Evolutionary conservation across 2,329 filamentous ascomycete species (phyloP).

Genomic region (Hypomyces rosellus): DNA sequence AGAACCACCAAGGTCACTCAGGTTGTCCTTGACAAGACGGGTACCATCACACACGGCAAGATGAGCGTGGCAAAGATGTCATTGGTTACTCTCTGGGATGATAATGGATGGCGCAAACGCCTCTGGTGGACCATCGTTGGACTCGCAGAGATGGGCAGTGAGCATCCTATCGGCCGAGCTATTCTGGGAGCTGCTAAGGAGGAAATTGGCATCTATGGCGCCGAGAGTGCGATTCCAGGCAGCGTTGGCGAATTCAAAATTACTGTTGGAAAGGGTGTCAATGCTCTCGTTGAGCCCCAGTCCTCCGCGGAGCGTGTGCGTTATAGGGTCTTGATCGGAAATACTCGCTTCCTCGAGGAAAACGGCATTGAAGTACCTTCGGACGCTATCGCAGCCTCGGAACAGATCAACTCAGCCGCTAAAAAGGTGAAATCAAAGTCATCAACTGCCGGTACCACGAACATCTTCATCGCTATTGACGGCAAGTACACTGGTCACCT

Average conservation of each 20-base stretch:
- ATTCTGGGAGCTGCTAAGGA: slow-evolving; percentile 69
- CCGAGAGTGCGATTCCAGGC: slow-evolving; percentile 72
- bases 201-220: slow-evolving; percentile 60
- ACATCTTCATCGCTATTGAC: slow-evolving; percentile 87
- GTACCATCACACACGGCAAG: slow-evolving; percentile 87
- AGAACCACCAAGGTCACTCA: slow-evolving; percentile 84
- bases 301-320: slow-evolving; percentile 59
- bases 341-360: slow-evolving; percentile 67
- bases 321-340: slow-evolving; percentile 79
- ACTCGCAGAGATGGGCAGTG: slow-evolving; percentile 90
- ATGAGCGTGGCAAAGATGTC: slow-evolving; percentile 80
- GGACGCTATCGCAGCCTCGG: slow-evolving; percentile 56
- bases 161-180: slow-evolving; percentile 92
- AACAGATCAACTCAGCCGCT: slow-evolving; percentile 47
- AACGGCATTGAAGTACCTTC: slow-evolving; percentile 61
- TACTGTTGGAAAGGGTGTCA: slow-evolving; percentile 77
- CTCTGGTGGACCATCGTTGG: slow-evolving; percentile 96
- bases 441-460: slow-evolving; percentile 62
- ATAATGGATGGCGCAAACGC: slow-evolving; percentile 59
- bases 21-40: slow-evolving; percentile 92
- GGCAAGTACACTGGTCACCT: slow-evolving; percentile 73
- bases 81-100: slow-evolving; percentile 62
- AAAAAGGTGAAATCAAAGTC: slow-evolving; percentile 24
- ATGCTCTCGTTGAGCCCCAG: slow-evolving; percentile 72
- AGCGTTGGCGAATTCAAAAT: slow-evolving; percentile 80